Conservation (phyloP, 2,329 filamentous ascomycete species). For the Parasarocladium wereldwijsianum region DNA sequence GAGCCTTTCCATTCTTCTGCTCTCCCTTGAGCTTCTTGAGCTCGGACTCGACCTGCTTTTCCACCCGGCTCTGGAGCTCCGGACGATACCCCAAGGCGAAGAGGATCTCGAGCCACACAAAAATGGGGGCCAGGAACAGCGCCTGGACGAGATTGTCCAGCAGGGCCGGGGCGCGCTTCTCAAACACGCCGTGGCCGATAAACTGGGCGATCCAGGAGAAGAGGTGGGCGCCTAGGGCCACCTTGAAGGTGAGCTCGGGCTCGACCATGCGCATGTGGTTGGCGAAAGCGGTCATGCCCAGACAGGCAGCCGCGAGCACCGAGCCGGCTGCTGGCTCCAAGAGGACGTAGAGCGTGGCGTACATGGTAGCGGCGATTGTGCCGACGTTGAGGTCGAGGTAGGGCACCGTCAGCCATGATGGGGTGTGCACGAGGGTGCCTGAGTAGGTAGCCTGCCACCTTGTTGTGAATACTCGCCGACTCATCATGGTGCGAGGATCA, state of each 20-base stretch:
- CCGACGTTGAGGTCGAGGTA: slow-evolving; percentile 53
- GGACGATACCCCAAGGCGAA: slow-evolving; percentile 84
- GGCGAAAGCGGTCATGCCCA: slow-evolving; percentile 57
- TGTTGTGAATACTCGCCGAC: background rate
- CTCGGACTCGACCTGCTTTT: slow-evolving; percentile 61
- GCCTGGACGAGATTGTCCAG: slow-evolving; percentile 88
- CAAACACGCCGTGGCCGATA: slow-evolving; percentile 77
- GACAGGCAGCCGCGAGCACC: slow-evolving; percentile 58
- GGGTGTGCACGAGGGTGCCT: slow-evolving; percentile 48
- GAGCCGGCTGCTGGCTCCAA: slow-evolving; percentile 88
- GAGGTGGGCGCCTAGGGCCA: slow-evolving; percentile 53
- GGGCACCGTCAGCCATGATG: slow-evolving; percentile 51
- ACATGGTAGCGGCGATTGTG: slow-evolving; percentile 50
- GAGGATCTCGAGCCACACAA: slow-evolving; percentile 90
- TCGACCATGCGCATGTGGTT: slow-evolving; percentile 57
- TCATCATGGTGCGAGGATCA: slow-evolving; percentile 1
- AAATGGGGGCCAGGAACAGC: slow-evolving; percentile 83
- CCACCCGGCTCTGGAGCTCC: slow-evolving; percentile 69
- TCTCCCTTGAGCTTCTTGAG: slow-evolving; percentile 56
- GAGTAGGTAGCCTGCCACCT: slow-evolving; percentile 42
- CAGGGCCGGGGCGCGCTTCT: slow-evolving; percentile 75
- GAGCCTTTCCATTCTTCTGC: slow-evolving; percentile 38
- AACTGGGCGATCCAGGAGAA: slow-evolving; percentile 82
- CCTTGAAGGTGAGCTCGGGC: slow-evolving; percentile 32
- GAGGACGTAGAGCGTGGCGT: slow-evolving; percentile 71